Evolutionary conservation across 2,329 filamentous ascomycete genomes (phyloP).

Genomic region (Ophiocordyceps australis): DNA sequence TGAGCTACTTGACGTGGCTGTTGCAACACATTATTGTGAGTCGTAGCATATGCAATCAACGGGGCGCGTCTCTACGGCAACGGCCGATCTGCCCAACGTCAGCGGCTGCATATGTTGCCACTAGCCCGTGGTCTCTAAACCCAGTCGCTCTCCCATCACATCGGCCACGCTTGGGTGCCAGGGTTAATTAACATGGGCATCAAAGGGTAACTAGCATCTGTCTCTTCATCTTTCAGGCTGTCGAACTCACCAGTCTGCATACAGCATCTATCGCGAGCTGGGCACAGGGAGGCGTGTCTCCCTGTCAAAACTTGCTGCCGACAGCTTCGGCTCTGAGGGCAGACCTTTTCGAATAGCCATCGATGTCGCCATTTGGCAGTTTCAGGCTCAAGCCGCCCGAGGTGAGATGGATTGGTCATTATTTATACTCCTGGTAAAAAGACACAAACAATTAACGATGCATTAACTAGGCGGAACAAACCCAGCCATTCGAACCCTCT

Average conservation of each 20-base stretch:
- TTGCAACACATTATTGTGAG: no score
- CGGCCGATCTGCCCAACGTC: no score
- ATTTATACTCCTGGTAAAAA: no score
- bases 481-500: slow-evolving; percentile 77
- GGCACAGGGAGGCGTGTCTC: slow-evolving; percentile 64
- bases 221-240: slow-evolving; percentile 2
- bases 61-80: no score
- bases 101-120: no score
- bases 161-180: slow-evolving; percentile 1
- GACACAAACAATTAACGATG: no score
- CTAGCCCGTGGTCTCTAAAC: no score
- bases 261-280: slow-evolving; percentile 78
- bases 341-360: slow-evolving; percentile 74
- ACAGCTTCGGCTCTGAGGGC: slow-evolving; percentile 51
- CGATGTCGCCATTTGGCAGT: slow-evolving; percentile 94
- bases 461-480: slow-evolving; percentile 66
- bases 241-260: no score
- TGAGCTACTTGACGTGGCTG: no score
- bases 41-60: no score
- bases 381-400: slow-evolving; percentile 72
- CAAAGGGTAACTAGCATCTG: no score
- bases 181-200: slow-evolving; percentile 35
- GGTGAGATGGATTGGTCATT: no score
- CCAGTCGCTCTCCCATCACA: neutral
- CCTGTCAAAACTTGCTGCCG: slow-evolving; percentile 63